Percentiles rank a stretch among this genome's conserved stretches.
These are phyloP conservation scores for Lotmaria passim DNA, from an alignment of 208 protist species.

Conservation along the genomic window DNA sequence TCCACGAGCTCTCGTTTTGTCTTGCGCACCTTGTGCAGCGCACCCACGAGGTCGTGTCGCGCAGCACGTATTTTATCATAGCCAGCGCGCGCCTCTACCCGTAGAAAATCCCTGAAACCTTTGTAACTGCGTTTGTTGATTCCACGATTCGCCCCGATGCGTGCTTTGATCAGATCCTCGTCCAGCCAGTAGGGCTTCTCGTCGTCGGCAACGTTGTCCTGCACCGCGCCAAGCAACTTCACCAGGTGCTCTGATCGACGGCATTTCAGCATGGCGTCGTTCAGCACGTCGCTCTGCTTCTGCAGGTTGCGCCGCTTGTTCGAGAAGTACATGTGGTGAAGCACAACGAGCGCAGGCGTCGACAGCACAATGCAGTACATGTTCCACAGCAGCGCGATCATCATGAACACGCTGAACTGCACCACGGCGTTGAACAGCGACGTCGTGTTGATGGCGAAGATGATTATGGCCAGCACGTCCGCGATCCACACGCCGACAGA, in stretches of 20 bases:
- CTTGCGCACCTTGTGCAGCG: conserved; percentile 38
- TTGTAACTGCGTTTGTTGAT: conserved; percentile 33
- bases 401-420: conserved; percentile 68
- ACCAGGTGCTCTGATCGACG: conserved; percentile 28
- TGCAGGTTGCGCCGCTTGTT: conserved; percentile 52
- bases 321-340: conserved; percentile 70
- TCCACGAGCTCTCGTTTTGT: conserved; percentile 15
- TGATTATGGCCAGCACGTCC: conserved; percentile 53
- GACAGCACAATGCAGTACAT: conserved; percentile 54
- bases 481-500: conserved; percentile 49
- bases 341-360: conserved; percentile 52
- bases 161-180: conserved; percentile 29
- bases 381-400: conserved; percentile 61
- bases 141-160: conserved; percentile 36
- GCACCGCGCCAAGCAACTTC: conserved; percentile 37
- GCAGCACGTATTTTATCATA: conserved; percentile 24
- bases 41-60: conserved; percentile 30
- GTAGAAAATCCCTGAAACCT: conserved; percentile 29
- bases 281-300: conserved; percentile 52
- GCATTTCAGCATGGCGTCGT: conserved; percentile 26
- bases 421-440: conserved; percentile 52
- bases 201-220: conserved; percentile 31
- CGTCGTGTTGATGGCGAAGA: conserved; percentile 62
- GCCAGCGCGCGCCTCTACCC: conserved; percentile 17
- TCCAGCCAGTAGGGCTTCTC: conserved; percentile 35